Evolutionary conservation across 2,329 filamentous ascomycete genomes (phyloP).

Genomic region (Aspergillus novoparasiticus): DNA sequence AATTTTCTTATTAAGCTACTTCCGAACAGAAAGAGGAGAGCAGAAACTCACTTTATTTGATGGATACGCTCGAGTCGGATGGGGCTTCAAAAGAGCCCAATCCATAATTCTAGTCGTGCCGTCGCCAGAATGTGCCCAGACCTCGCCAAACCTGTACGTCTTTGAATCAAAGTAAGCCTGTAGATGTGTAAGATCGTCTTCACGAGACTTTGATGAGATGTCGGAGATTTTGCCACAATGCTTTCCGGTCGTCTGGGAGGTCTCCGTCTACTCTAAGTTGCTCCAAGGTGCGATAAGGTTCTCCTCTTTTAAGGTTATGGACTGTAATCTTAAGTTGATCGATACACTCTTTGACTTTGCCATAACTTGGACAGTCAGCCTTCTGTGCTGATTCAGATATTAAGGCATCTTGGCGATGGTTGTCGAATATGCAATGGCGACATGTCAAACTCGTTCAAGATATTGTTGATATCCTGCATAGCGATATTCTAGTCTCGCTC

Average conservation of each 20-base stretch:
- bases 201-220: not conserved
- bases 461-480: not conserved
- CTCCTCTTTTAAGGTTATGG: not conserved
- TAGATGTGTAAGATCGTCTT: not conserved
- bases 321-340: not conserved
- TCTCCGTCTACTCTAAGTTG: not conserved
- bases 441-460: not conserved
- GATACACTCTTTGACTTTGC: not conserved
- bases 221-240: not conserved
- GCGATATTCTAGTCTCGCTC: not conserved
- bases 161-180: not conserved
- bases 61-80: not conserved
- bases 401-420: not conserved
- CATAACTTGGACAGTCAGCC: not conserved
- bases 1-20: not conserved
- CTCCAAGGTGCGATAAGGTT: not conserved
- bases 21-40: not conserved
- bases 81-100: not conserved
- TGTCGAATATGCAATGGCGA: not conserved
- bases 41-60: not conserved
- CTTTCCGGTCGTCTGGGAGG: not conserved
- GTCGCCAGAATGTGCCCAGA: not conserved
- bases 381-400: not conserved
- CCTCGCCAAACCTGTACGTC: not conserved
- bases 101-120: not conserved